Base-by-base conservation (phyloP, 768 basidiomycete species). In the Botryobasidium botryosum region DNA sequence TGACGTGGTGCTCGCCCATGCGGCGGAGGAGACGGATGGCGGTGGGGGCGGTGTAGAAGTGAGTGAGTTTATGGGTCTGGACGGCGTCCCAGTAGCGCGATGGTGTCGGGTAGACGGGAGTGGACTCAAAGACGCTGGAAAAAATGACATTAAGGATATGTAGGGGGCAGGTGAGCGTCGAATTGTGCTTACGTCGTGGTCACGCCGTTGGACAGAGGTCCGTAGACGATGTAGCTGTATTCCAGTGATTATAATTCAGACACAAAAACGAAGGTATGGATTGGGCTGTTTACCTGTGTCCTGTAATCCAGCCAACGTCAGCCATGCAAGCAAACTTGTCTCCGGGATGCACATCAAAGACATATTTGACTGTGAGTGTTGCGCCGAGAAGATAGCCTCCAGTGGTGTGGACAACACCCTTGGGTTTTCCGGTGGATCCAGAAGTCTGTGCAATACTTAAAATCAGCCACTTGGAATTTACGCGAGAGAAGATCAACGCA, bases 291-390 rank as follows among this genome's bases (percentile, higher is more conserved):
- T 48, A 84, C 64, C 83, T 84, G 64, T 94, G 88, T 15, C 91
- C 91, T 2, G 92, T 97, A 65, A 97, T 92, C 92, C 92, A 97
- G 55, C 92, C 92, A 43, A 99, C 72, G 57, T 99, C 92, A 46
- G 92, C 92, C 91, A 96, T 90, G 68, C 92, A 97, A 1, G 79
- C 94, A 60, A 91, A 96, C 53, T 71, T 77, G 65, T 96, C 92
- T 48, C 84, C 88, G n/a, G 81, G 77, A 61, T 99, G 92, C 18
- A 96, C 75, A 59, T 99, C 92, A 58, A 96, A 99, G 50, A 94
- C 86, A 61, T 92, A 96, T 65, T 96, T 94, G 61, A 94, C 76
- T 21, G 92, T 91, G 48, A 96, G 57, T 1, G 86, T 76, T 0
- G 86, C 88, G 53, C 91, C 76, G 43, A 97, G 82, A 47, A 92